These are phyloP conservation scores for Chlorella variabilis DNA, from an alignment of 163 green algal species.

Conservation along the genomic window DNA sequence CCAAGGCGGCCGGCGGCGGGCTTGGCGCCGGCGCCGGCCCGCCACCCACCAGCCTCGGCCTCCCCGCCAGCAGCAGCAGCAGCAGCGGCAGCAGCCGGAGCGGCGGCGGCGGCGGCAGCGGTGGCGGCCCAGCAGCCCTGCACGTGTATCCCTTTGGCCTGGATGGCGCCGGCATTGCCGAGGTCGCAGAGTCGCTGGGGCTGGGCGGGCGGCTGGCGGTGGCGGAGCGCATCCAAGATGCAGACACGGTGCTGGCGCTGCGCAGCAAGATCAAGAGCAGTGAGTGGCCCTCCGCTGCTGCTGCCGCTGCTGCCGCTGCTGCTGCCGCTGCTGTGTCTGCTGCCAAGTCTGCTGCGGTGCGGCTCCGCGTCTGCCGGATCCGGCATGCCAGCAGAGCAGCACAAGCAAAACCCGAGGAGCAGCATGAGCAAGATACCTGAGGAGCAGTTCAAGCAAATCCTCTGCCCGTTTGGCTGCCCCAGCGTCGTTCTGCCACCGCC, in stretches of 20 bases:
- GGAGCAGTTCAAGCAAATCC: too few relatives aligned
- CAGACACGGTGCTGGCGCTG: constrained; percentile 74
- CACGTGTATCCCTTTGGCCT: constrained; percentile 56
- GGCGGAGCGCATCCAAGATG: constrained; percentile 45
- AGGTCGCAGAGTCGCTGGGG: constrained; percentile 48
- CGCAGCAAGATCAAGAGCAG: constrained; percentile 57
- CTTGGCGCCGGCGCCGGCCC: too few relatives aligned
- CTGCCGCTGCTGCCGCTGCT: too few relatives aligned
- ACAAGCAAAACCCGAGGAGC: too few relatives aligned
- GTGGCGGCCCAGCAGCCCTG: neutral
- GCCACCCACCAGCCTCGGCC: neutral
- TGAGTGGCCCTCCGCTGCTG: constrained; percentile 19
- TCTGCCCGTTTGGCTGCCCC: too few relatives aligned
- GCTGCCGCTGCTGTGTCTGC: too few relatives aligned
- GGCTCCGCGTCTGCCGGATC: too few relatives aligned
- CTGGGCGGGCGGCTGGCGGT: constrained; percentile 49
- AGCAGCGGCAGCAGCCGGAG: neutral
- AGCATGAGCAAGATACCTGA: too few relatives aligned
- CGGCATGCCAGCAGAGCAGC: too few relatives aligned
- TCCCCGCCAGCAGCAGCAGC: neutral
- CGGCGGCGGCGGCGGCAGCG: neutral
- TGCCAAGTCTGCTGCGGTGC: too few relatives aligned
- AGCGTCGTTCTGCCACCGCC: too few relatives aligned
- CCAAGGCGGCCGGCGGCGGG: neutral
- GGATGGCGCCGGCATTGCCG: constrained; percentile 55